Evolutionary conservation across 2,329 filamentous ascomycete species (phyloP), one percentile per base, ranked within the genome.

Genomic region (Fusarium nematophilum): DNA sequence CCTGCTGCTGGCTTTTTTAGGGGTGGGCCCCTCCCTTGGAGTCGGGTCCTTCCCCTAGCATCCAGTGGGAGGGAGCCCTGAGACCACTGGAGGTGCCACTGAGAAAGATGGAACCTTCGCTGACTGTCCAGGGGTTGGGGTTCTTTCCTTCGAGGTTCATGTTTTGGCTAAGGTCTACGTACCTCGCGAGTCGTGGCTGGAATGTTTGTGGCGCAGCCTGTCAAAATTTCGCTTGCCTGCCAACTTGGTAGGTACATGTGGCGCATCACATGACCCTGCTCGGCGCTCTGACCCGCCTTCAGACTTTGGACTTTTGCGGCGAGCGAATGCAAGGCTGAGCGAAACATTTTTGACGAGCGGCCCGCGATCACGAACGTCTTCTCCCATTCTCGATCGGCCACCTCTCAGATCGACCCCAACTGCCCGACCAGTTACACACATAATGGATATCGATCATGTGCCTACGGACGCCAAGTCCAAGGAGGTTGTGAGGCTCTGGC

Each of bases 401-500:
- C 21, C 44, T 36, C 50, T 30, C n/a, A 39, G 52, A 9, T 30
- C 43, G 18, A 53, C 36, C 37, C 60, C 39, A 26, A 44, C 43
- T 46, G 43, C 46, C 3, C 17, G 17, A 23, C 38, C 23, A 27
- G 13, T 10, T 42, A 29, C 18, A 53, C 25, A 43, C 14, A 42
- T 11, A 30, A 79, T 79, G 77, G 76, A 78, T 64, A 67, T 70
- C 53, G 71, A 72, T 68, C 75, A 57, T 37, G 76, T 81, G 73
- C 77, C 80, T 47, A 81, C 81, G 52, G 76, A 81, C 37, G 78
- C 78, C 62, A 82, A 81, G 74, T 76, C 79, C 65, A 83, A 83
- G 73, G 79, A 81, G 75, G 76, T 83, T 42, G 79, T 84, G 70
- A 88, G 91, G 73, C 86, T 97, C 67, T 99, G 95, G 94, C 91